Evolutionary conservation across 1,284 basidiomycete genomes (phyloP).

Genomic region (Cryptococcus deneoformans): DNA sequence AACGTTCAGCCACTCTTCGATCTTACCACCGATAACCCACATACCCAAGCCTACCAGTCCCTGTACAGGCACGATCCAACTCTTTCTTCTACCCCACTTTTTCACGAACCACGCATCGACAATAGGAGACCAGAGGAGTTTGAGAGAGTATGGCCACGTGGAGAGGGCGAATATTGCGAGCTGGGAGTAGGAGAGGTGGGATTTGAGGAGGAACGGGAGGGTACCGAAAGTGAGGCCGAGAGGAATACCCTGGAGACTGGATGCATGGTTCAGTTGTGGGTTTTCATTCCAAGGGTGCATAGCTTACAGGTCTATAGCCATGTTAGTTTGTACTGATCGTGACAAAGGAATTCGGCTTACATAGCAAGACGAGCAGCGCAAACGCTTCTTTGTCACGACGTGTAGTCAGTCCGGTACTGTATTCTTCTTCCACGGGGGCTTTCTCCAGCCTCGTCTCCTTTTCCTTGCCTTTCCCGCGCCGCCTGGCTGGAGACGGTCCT

Average conservation of each 20-base stretch:
- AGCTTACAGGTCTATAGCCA: conserved; percentile 26
- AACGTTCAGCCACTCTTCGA: conserved; percentile 74
- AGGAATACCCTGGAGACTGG: conserved; percentile 81
- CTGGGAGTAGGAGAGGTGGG: conserved; percentile 94
- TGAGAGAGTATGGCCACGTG: conserved; percentile 96
- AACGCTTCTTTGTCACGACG: conserved; percentile 74
- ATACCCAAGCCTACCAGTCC: conserved; percentile 82
- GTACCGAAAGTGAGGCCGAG: conserved; percentile 75
- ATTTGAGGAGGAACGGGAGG: conserved; percentile 91
- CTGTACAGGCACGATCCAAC: conserved; percentile 99
- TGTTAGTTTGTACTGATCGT: background rate
- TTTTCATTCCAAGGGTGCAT: background rate
- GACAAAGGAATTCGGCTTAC: conserved; percentile 56
- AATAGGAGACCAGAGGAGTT: conserved; percentile 96
- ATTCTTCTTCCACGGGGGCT: conserved; percentile 20
- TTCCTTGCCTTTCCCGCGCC: conserved; percentile 20
- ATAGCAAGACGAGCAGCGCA: conserved; percentile 80
- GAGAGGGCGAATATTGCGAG: conserved; percentile 92
- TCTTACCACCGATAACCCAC: conserved; percentile 79
- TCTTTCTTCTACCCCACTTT: conserved; percentile 77
- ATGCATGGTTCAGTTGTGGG: background rate
- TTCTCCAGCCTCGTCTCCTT: conserved; percentile 24
- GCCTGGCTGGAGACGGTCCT: background rate
- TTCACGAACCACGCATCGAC: conserved; percentile 88
- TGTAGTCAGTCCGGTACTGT: conserved; percentile 29